phyloP scores from a whole-genome alignment of 2,329 filamentous ascomycete species.

The Acrocalymma vagum region DNA sequence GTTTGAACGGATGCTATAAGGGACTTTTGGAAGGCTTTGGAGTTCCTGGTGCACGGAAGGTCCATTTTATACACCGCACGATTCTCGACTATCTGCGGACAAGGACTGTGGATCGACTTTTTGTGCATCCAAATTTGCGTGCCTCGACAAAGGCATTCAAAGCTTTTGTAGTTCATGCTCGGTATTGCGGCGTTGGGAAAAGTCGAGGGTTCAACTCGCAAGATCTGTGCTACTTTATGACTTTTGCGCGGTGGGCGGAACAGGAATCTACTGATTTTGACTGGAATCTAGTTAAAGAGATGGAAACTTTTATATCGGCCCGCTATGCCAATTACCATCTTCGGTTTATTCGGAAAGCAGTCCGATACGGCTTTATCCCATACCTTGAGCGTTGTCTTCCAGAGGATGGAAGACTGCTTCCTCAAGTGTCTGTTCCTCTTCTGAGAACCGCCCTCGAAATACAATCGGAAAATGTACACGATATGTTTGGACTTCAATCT shows the following conservation, averaged over 20 bases:
- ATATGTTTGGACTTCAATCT: not conserved
- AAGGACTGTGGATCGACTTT: not conserved
- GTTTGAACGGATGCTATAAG: constrained; percentile 5
- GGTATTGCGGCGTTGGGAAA: not conserved
- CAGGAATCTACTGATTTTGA: not conserved
- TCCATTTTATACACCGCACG: constrained; percentile 14
- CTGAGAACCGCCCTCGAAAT: constrained; percentile 1
- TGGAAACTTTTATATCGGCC: no score
- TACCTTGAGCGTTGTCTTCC: not conserved
- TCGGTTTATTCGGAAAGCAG: not conserved
- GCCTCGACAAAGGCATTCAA: constrained; percentile 1
- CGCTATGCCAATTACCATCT: no score
- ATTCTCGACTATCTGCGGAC: constrained; percentile 6
- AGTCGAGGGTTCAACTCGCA: not conserved
- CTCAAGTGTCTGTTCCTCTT: not conserved
- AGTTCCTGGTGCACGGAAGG: not conserved
- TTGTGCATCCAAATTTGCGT: not conserved
- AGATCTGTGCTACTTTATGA: not conserved
- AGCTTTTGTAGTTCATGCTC: not conserved
- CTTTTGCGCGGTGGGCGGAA: not conserved
- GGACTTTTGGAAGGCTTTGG: constrained; percentile 3
- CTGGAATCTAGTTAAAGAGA: not conserved
- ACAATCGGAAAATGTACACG: not conserved
- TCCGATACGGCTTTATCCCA: not conserved
- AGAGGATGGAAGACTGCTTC: not conserved